Base-by-base conservation (phyloP, 192 early-diverging fungal species). In the Kappamyces sp. region DNA sequence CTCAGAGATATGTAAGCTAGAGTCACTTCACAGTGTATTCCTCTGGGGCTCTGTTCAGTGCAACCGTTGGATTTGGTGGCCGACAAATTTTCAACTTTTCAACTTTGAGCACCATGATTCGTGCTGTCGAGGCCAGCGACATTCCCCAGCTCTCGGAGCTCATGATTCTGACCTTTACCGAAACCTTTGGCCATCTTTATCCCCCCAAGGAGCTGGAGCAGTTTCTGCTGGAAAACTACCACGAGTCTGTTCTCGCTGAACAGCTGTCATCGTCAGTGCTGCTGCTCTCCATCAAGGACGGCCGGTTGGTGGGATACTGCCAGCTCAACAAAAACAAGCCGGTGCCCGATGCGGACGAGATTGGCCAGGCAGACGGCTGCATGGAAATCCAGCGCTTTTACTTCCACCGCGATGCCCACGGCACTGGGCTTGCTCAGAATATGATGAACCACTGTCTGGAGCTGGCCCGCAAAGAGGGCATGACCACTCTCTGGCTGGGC, bases 401-500 rank as follows among this genome's bases (percentile, higher is more conserved):
- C 49, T n/a, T 59, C 5, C 44, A 59, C 31, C 46, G 37, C 7
- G 31, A 23, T 6, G 46, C 38, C 32, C 39, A 40, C 49, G 57
- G 57, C 5, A 59, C 32, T 0, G 57, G 57, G n/a, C 31, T 59
- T 32, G 40, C 57, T 31, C 8, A 59, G 37, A 33, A 12, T 5
- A 36, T 59, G 33, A 67, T 67, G 13, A 37, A 62, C 48, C 36
- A 53, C 33, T n/a, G 33, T 3, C 36, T 38, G 10, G 31, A 55
- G 3, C 31, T 60, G 15, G 58, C 58, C 7, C 51, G 12, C 2
- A 8, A 47, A 1, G 34, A 41, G 55, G 51, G 42, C 8, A 41
- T 47, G 10, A 53, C 33, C 4, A 53, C 61, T 23, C 36, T 67
- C 4, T 67, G 59, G 47, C 34, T 67, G 9, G 61, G 66, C 12